Evolutionary conservation across 2,329 filamentous ascomycete genomes (phyloP), one percentile per base, ranked within the genome.

Genomic region (Colletotrichum liriopes): DNA sequence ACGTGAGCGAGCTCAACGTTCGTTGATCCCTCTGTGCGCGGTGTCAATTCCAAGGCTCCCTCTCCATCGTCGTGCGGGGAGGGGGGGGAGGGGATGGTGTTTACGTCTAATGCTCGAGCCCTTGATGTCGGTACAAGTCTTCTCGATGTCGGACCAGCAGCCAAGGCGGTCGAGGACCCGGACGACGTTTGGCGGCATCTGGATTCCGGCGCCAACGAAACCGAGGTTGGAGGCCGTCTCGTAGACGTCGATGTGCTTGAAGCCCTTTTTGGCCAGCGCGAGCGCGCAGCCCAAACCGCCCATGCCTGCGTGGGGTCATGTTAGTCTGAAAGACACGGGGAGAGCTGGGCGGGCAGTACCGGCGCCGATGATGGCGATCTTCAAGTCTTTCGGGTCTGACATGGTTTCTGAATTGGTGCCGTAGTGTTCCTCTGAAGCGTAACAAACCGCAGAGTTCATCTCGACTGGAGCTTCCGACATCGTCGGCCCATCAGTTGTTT

Each of bases 141-240:
- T 87, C 74, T 89, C 89, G 73, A 96, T 94, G 20, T 87, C 85
- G 23, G 87, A 82, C 93, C 93, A 96, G 71, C 93, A 92, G 12
- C 92, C 93, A 49, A 95, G 83, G 18, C 87, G 85, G 78, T 94
- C 91, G 16, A 96, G 86, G 11, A 96, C 93, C 2, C 93, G 89
- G 4, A 92, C 91, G 88, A 96, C 93, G 75, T 96, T 97, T 0
- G 94, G 94, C 0, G 94, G 93, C 70, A 96, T 86, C 79, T 97
- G 94, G 75, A 96, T 96, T 6, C 94, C 94, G 1, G 94, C 94
- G 32, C 94, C 94, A 1, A 96, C 93, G 77, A 96, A 96, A 6
- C 93, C 93, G 5, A 96, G 86, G 75, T 90, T 89, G 5, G 91
- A 89, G 0, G 93, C 93, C 45, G 87, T 89, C 79, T 96, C 94